These are phyloP conservation scores for Calocera cornea DNA, from an alignment of 768 basidiomycete genomes.

Conservation along the genomic window DNA sequence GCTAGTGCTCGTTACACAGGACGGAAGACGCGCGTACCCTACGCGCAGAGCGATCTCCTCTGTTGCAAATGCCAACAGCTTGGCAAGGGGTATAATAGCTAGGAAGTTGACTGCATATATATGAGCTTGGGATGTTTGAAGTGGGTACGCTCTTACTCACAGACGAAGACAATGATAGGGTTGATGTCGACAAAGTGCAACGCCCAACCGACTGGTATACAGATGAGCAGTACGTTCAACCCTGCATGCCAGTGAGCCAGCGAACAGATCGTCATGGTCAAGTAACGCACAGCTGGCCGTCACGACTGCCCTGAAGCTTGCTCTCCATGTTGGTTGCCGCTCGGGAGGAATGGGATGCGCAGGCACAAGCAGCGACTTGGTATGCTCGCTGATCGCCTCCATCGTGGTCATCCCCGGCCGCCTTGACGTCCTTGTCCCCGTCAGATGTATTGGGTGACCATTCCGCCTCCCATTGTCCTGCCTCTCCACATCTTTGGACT, in stretches of 20 bases:
- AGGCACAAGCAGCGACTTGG: background rate
- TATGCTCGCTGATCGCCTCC: background rate
- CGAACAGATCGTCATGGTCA: background rate
- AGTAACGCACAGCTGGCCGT: conserved; percentile 40
- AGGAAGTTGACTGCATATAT: conserved; percentile 49
- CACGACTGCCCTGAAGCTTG: conserved; percentile 42
- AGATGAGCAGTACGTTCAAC: conserved; percentile 56
- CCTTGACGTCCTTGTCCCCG: background rate
- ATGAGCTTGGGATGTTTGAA: background rate
- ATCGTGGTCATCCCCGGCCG: background rate
- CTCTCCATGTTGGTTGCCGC: conserved; percentile 22
- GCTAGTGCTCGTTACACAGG: background rate
- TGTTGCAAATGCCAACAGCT: conserved; percentile 71
- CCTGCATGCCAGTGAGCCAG: conserved; percentile 27
- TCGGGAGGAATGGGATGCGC: background rate
- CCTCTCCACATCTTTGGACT: background rate
- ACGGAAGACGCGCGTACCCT: conserved; percentile 27
- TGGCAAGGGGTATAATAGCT: conserved; percentile 74
- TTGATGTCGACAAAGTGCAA: conserved; percentile 45
- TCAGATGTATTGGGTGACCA: background rate
- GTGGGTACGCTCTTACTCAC: conserved; percentile 42
- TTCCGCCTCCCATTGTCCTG: background rate
- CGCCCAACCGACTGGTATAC: conserved; percentile 65
- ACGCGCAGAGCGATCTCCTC: conserved; percentile 73
- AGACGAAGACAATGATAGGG: conserved; percentile 57